A percentile compares a stretch with the other conserved stretches of the same genome.
These are phyloP conservation scores for Globisporangium polare DNA, from an alignment of 352 stramenopile species.

Conservation along the genomic window DNA sequence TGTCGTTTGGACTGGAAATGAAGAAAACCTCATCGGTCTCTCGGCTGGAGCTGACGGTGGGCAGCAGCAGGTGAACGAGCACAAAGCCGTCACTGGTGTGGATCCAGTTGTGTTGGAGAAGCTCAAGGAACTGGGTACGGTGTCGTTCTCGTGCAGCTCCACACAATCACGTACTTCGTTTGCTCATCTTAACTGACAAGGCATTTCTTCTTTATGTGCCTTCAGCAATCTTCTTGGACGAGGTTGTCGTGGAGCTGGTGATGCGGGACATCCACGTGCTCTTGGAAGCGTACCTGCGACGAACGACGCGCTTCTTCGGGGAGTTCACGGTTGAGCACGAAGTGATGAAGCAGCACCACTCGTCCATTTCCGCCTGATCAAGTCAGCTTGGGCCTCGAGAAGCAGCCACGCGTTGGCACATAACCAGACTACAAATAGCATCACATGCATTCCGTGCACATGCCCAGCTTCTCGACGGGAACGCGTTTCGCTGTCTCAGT, in stretches of 20 bases:
- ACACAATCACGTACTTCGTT: neutral
- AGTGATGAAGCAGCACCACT: constrained; percentile 33
- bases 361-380: constrained; percentile 20
- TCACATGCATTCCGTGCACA: neutral
- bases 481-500: neutral
- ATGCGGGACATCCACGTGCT: constrained; percentile 73
- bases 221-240: constrained; percentile 67
- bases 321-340: constrained; percentile 57
- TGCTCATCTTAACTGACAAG: neutral
- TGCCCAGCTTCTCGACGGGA: neutral
- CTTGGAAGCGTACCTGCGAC: constrained; percentile 57
- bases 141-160: neutral
- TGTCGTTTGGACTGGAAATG: neutral
- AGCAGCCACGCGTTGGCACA: neutral
- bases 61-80: constrained; percentile 52
- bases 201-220: neutral
- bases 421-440: neutral
- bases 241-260: constrained; percentile 74
- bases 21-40: constrained; percentile 58
- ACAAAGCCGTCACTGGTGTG: constrained; percentile 20
- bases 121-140: constrained; percentile 54
- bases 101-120: constrained; percentile 31
- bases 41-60: constrained; percentile 45
- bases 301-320: constrained; percentile 52
- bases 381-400: constrained; percentile 3